A percentile compares a stretch with the other conserved stretches of the same genome.
phyloP scores from a whole-genome alignment of 169 alveolate genomes.

The Plasmodium vivax region DNA sequence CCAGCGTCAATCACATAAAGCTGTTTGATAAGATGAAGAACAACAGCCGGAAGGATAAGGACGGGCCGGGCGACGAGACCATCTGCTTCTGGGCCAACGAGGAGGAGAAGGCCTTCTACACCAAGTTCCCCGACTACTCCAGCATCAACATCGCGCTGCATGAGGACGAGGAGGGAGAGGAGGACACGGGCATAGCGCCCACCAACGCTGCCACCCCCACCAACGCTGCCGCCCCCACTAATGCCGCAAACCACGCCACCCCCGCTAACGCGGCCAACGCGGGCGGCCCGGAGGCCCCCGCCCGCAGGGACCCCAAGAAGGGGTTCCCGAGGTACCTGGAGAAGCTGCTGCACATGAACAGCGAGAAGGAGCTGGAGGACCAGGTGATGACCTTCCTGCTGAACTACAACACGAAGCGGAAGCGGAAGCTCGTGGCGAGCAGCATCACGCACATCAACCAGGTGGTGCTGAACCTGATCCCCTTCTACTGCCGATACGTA shows the following conservation, averaged over 20 bases:
- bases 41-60: constrained; percentile 21
- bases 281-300: background rate
- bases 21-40: constrained; percentile 26
- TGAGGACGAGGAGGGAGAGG: constrained; percentile 28
- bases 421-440: constrained; percentile 33
- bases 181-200: background rate
- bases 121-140: constrained; percentile 49
- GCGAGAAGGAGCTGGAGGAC: constrained; percentile 41
- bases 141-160: constrained; percentile 21
- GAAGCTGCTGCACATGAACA: constrained; percentile 31
- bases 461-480: constrained; percentile 10
- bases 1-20: constrained; percentile 37
- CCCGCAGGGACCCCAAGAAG: background rate
- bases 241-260: no score
- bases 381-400: constrained; percentile 40
- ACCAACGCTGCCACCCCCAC: background rate
- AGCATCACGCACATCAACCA: constrained; percentile 25
- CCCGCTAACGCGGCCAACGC: no score
- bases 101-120: constrained; percentile 37
- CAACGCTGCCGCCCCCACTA: background rate
- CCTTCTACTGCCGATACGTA: constrained; percentile 56
- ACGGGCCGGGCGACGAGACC: background rate
- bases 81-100: constrained; percentile 16
- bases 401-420: constrained; percentile 55
- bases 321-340: constrained; percentile 21